phyloP scores from a whole-genome alignment of 192 early-diverging fungal genomes.

The Coemansia sp. region DNA sequence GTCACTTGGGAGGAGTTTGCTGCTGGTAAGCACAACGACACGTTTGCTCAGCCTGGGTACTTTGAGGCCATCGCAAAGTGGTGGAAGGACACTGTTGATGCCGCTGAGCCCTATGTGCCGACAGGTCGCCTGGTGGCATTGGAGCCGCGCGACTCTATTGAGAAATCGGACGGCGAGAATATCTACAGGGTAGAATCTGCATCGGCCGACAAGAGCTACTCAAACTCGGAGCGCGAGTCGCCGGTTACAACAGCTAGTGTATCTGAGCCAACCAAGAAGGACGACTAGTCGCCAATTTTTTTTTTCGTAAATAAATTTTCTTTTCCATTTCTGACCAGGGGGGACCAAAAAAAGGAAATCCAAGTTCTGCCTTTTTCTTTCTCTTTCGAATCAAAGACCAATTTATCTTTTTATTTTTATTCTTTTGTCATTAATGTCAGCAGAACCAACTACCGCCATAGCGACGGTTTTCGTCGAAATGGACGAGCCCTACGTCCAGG shows the following conservation, averaged over 20 bases:
- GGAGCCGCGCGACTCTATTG: conserved; percentile 40
- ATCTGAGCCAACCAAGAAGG: conserved; percentile 2
- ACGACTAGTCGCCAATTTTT: not conserved
- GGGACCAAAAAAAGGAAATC: not conserved
- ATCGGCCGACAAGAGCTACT: conserved; percentile 26
- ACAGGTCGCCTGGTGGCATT: conserved; percentile 44
- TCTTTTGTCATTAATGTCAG: conserved; percentile 7
- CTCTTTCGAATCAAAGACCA: not conserved
- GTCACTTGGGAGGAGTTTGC: conserved; percentile 66
- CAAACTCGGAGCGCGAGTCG: conserved; percentile 23
- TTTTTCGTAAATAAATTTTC: not conserved
- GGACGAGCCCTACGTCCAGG: conserved; percentile 59
- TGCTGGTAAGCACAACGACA: conserved; percentile 93
- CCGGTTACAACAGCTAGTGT: not conserved
- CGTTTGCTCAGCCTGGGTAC: conserved; percentile 82
- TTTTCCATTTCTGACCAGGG: not conserved
- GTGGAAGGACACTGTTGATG: conserved; percentile 40
- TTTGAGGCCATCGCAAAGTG: conserved; percentile 70
- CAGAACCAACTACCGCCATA: not conserved
- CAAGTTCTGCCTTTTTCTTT: not conserved
- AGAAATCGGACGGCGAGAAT: conserved; percentile 53
- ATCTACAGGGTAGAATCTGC: conserved; percentile 43
- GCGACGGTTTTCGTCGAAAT: conserved; percentile 50
- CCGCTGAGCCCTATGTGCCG: conserved; percentile 51
- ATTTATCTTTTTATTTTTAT: not conserved